Base-by-base conservation (phyloP, 805 yeast species). In the Saturnispora silvae region DNA sequence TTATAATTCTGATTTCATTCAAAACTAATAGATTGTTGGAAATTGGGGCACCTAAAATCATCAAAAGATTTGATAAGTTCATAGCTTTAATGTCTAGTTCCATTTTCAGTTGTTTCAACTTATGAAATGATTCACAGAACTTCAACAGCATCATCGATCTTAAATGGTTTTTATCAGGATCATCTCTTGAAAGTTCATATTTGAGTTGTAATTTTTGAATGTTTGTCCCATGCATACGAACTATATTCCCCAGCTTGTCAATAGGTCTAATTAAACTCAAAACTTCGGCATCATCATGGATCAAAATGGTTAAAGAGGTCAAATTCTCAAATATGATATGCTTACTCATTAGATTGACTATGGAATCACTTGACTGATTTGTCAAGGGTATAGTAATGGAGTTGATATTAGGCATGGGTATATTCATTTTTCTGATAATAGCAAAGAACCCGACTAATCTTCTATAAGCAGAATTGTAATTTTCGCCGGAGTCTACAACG, bases 381-480 rank as follows among this genome's bases (percentile, higher is more conserved):
- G 60, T 57, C 37, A 57, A 28, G 4, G 59, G 55, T 3, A 57
- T 27, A 5, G 59, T 47, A 4, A 57, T 31, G 18, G 42, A 46
- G 9, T 48, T 41, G 8, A 56, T 25, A 29, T 56, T 53, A 13
- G 43, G 38, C 45, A 57, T 37, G 1, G 48, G 41, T 11, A 55
- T 32, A 10, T 53, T 52, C 50, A 57, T 49, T 28, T 49, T 53
- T 35, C 61, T 48, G 22, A 56, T 35, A 33, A 57, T 57, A 17
- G 61, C 61, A 37, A 56, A 47, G 28, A 53, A 53, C 10, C 61
- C 61, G 35, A 57, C 61, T 10, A 57, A 34, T 20, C 61, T 42
- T 34, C 61, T 47, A 42, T 57, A 57, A 13, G 49, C 57, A 18
- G 46, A 34, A 15, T 57, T 58, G 26, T 45, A 46, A 14, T 51